phyloP scores from a whole-genome alignment of 2,329 filamentous ascomycete species.

The Pseudopyricularia cyperi region DNA sequence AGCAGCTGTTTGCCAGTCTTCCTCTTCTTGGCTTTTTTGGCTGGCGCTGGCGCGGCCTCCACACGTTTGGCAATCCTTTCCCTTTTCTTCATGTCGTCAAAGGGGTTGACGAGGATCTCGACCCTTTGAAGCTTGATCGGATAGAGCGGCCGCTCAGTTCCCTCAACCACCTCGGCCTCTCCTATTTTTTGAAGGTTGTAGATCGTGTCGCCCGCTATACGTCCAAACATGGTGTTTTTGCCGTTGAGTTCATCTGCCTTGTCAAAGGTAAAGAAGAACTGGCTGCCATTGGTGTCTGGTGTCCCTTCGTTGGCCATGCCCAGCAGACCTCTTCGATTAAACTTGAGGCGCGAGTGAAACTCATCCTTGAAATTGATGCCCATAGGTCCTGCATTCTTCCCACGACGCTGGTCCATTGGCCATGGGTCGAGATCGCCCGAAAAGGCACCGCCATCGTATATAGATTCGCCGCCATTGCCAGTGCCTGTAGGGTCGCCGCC shows the following conservation, averaged over 20 bases:
- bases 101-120: conserved; percentile 71
- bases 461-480: conserved; percentile 81
- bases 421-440: conserved; percentile 59
- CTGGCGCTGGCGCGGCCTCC: conserved; percentile 27
- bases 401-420: conserved; percentile 53
- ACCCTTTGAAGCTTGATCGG: conserved; percentile 63
- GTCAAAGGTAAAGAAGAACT: conserved; percentile 92
- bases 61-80: conserved; percentile 39
- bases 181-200: conserved; percentile 94
- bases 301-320: conserved; percentile 90
- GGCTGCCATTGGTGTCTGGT: conserved; percentile 75
- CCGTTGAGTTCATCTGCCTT: conserved; percentile 75
- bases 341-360: conserved; percentile 83
- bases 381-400: conserved; percentile 43
- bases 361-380: conserved; percentile 66
- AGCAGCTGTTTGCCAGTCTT: conserved; percentile 65
- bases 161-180: conserved; percentile 69
- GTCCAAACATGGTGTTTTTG: conserved; percentile 87
- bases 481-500: conserved; percentile 91
- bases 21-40: conserved; percentile 53
- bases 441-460: conserved; percentile 74
- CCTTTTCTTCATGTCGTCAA: conserved; percentile 66
- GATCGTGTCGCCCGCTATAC: conserved; percentile 85
- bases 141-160: conserved; percentile 73
- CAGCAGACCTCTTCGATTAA: conserved; percentile 77